Base-by-base conservation (phyloP, 1,284 basidiomycete genomes). In the Boletus chippewaensis region DNA sequence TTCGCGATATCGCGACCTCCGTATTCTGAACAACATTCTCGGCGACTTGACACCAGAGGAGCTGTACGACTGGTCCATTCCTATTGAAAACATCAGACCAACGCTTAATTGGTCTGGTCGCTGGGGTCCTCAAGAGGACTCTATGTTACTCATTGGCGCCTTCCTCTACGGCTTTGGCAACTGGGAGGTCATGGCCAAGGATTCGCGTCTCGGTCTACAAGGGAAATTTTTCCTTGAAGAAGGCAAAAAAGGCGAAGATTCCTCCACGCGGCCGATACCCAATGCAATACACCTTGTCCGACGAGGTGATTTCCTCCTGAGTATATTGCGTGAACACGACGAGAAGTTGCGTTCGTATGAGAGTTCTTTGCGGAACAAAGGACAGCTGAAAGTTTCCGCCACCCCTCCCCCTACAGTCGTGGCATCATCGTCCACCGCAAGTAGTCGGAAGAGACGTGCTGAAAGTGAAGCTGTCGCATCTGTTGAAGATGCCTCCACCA, bases 141-240 rank as follows among this genome's bases (percentile, higher is more conserved):
- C 94, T 2, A 91, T 92, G 80, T 78, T 99, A 12, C 79, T 99
- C 22, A 84, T 98, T 46, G 96, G 96, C 28, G 91, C 96, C 16
- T 98, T 81, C 77, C 68, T 87, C 44, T 89, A 99, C 61, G 96
- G 96, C 22, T 96, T 99, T 66, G 95, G 95, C 16, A 91, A 89
- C 59, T 99, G 96, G 96, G 96, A 99, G 66, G 78, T 81, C 40
- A 98, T 99, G 76, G 82, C 87, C 62, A 90, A 91, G 65, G 96
- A 99, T 67, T 70, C 82, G 3, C 80, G 83, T 50, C 82, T 99
- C 3, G 83, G 84, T 4, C 78, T 99, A 16, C 79, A 84, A 3
- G 92, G 88, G 68, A 96, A 95, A 67, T 95, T 99, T 73, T 99
- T 98, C 81, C 78, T 99, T 40, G 96, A 98, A 65, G 95, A 97